A percentile compares a stretch with the other conserved stretches of the same genome.
phyloP scores from a whole-genome alignment of 2,329 filamentous ascomycete genomes.

The Neofusicoccum umdonicola region DNA sequence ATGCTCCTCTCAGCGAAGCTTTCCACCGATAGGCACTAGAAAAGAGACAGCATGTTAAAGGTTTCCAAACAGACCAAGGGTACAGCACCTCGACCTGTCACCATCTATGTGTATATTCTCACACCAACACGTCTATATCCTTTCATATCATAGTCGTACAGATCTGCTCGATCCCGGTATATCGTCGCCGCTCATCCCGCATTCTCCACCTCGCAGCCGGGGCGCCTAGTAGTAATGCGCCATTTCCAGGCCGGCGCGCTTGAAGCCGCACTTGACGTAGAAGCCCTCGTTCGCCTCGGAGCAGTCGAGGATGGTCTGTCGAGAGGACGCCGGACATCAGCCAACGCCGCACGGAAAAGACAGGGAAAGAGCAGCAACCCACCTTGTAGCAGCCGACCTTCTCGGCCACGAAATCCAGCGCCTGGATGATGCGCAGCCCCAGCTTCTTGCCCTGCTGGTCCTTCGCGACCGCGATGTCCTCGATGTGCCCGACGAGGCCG shows the following conservation, averaged over 20 bases:
- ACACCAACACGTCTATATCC: not conserved
- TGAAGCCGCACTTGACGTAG: slow-evolving; percentile 96
- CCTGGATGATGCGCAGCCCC: slow-evolving; percentile 87
- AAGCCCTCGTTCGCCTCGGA: slow-evolving; percentile 95
- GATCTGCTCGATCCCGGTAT: not conserved
- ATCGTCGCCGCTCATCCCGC: too few species aligned
- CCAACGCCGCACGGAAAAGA: not conserved
- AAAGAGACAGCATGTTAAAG: too few species aligned
- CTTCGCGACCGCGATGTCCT: slow-evolving; percentile 93
- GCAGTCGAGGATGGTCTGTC: slow-evolving; percentile 87
- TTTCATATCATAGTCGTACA: slow-evolving; percentile 7
- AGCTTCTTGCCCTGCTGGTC: slow-evolving; percentile 98
- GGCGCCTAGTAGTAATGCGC: slow-evolving; percentile 73
- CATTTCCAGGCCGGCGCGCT: slow-evolving; percentile 91
- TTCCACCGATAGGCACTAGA: too few species aligned
- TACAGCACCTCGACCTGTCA: not conserved
- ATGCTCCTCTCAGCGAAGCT: too few species aligned
- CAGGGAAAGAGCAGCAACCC: slow-evolving; percentile 20
- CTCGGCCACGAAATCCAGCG: slow-evolving; percentile 82
- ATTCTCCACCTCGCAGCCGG: not conserved
- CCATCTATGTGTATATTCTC: not conserved
- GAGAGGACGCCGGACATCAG: not conserved
- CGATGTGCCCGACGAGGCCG: slow-evolving; percentile 88
- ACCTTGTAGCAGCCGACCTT: slow-evolving; percentile 91
- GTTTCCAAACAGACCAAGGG: too few species aligned